A percentile compares a stretch with the other conserved stretches of the same genome.
Evolutionary conservation across 768 basidiomycete genomes (phyloP).

Genomic region (Russula emetica): DNA sequence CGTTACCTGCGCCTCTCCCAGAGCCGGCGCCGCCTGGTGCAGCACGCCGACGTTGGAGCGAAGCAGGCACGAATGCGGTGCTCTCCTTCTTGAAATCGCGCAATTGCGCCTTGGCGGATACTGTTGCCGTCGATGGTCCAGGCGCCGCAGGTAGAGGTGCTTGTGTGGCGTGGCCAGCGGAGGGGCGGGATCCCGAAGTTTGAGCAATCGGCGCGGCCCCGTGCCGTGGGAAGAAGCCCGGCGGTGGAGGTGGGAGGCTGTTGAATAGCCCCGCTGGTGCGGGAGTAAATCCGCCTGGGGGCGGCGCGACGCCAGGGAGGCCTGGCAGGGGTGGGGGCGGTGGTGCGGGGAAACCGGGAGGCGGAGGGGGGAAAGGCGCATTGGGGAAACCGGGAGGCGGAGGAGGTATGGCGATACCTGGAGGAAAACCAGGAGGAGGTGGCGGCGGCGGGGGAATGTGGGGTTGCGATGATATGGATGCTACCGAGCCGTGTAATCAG

Average conservation of each 20-base stretch:
- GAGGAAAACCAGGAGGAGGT: conserved; percentile 24
- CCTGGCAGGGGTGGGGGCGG: conserved; percentile 29
- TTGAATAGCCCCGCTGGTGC: conserved; percentile 34
- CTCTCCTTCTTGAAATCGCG: conserved; percentile 95
- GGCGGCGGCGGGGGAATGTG: conserved; percentile 29
- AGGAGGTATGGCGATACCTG: conserved; percentile 23
- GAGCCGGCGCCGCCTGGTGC: conserved; percentile 22
- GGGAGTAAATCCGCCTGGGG: conserved; percentile 31
- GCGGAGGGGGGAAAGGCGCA: conserved; percentile 12
- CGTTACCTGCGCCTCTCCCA: conserved; percentile 29
- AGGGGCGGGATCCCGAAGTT: conserved; percentile 7
- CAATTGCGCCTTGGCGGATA: conserved; percentile 81
- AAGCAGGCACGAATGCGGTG: conserved; percentile 82
- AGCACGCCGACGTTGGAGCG: conserved; percentile 70
- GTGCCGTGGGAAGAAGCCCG: conserved; percentile 61
- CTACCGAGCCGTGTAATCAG: conserved; percentile 20
- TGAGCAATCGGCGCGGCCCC: conserved; percentile 31
- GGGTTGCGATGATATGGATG: conserved; percentile 29
- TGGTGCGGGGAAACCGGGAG: conserved; percentile 25
- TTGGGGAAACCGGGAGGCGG: conserved; percentile 19
- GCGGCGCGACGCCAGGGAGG: conserved; percentile 30
- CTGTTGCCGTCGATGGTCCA: conserved; percentile 54
- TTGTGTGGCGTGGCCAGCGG: conserved; percentile 31
- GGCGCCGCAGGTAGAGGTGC: conserved; percentile 37
- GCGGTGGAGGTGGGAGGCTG: conserved; percentile 23